Evolutionary conservation across 306 rosid genomes (phyloP).

Genomic region (Rosa rugosa): DNA sequence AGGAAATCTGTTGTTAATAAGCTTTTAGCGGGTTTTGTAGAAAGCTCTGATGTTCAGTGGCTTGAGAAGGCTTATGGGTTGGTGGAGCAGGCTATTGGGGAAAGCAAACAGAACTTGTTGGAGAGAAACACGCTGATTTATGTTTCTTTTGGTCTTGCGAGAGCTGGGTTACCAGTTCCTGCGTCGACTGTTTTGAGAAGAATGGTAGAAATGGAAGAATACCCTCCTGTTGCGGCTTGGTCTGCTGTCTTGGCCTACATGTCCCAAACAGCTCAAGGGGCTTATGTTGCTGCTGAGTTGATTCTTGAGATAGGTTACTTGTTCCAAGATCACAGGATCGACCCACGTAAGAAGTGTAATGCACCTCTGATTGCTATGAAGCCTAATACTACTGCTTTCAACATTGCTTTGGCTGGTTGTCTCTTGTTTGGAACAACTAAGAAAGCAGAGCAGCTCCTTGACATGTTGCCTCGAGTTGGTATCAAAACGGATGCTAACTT

Average conservation of each 20-base stretch:
- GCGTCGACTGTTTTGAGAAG: not conserved
- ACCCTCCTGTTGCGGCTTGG: conserved; percentile 7
- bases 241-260: not conserved
- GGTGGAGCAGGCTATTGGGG: not conserved
- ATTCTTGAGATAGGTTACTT: conserved; percentile 1
- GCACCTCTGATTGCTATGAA: not conserved
- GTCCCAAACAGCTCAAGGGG: not conserved
- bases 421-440: not conserved
- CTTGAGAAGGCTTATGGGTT: not conserved
- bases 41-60: not conserved
- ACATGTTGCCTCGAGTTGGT: conserved; percentile 6
- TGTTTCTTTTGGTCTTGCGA: not conserved
- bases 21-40: not conserved
- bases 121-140: not conserved
- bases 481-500: not conserved
- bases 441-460: conserved; percentile 8
- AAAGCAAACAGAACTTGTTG: not conserved
- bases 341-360: conserved; percentile 2
- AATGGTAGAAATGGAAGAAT: not conserved
- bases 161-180: not conserved
- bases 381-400: conserved; percentile 12
- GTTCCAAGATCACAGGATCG: not conserved
- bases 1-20: not conserved
- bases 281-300: conserved; percentile 6
- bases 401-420: conserved; percentile 6